These are phyloP conservation scores for Aquilaria malaccensis DNA, from an alignment of 345 rosid species.

Conservation along the genomic window DNA sequence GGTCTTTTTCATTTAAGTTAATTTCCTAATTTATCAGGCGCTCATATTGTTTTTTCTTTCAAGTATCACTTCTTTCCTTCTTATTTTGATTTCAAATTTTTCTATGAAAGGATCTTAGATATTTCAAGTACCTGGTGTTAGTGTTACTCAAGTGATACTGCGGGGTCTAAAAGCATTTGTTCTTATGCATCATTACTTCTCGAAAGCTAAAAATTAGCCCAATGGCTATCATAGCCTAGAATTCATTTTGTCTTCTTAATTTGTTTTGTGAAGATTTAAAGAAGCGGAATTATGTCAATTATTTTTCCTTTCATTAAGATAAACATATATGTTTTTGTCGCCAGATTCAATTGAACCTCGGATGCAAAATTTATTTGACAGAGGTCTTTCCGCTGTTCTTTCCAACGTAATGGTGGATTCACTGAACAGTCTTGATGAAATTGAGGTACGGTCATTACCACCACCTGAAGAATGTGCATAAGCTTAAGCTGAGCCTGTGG, in stretches of 20 bases:
- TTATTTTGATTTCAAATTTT: too few relatives aligned
- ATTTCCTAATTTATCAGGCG: neutral
- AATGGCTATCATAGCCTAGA: neutral
- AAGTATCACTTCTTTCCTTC: too few relatives aligned
- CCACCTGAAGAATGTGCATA: too few relatives aligned
- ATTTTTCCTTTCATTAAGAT: slow-evolving; percentile 1
- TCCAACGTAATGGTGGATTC: slow-evolving; percentile 47
- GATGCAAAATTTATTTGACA: slow-evolving; percentile 43
- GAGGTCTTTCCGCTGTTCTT: slow-evolving; percentile 51
- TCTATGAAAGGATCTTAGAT: too few relatives aligned
- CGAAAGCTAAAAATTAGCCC: neutral
- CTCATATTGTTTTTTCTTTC: too few relatives aligned
- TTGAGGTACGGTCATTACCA: slow-evolving; percentile 53
- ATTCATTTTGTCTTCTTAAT: neutral
- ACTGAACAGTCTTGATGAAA: slow-evolving; percentile 43
- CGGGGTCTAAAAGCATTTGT: too few relatives aligned
- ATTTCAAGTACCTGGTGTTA: too few relatives aligned
- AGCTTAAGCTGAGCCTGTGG: too few relatives aligned
- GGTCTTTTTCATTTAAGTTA: neutral
- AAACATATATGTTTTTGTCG: neutral
- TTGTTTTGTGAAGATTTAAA: neutral
- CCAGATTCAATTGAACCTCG: slow-evolving; percentile 57
- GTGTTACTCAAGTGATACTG: too few relatives aligned
- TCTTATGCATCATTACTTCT: too few relatives aligned
- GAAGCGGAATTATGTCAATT: too few relatives aligned